Conservation (phyloP, 768 basidiomycete genomes). For the Suillus subalutaceus region DNA sequence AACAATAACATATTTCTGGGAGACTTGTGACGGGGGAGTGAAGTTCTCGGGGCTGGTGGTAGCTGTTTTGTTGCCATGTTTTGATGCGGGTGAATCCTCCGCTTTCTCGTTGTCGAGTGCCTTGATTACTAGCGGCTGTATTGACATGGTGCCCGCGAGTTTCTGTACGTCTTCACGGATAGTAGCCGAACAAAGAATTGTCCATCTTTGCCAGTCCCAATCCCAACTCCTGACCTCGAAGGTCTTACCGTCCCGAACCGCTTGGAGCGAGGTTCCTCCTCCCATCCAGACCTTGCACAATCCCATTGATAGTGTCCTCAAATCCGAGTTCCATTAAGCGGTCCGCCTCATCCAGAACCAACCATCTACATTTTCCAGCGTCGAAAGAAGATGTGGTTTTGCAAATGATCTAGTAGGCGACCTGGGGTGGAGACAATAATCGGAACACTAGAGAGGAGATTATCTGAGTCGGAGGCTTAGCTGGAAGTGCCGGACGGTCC, state of each 20-base stretch:
- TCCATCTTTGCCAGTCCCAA: slow-evolving; percentile 76
- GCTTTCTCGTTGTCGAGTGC: slow-evolving; percentile 54
- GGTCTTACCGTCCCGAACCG: slow-evolving; percentile 65
- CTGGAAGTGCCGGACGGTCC: slow-evolving; percentile 20
- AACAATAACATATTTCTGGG: slow-evolving; percentile 87
- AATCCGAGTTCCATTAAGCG: slow-evolving; percentile 98
- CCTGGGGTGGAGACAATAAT: slow-evolving; percentile 97
- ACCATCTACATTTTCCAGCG: slow-evolving; percentile 92
- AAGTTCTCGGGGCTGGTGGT: slow-evolving; percentile 44
- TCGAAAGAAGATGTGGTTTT: slow-evolving; percentile 94
- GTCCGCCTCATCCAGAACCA: slow-evolving; percentile 97
- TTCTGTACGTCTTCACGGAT: slow-evolving; percentile 95
- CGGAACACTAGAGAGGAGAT: slow-evolving; percentile 90
- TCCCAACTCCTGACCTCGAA: slow-evolving; percentile 85
- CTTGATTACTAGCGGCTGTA: slow-evolving; percentile 83
- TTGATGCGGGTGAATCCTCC: slow-evolving; percentile 14
- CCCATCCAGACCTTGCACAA: slow-evolving; percentile 85
- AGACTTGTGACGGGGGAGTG: slow-evolving; percentile 89
- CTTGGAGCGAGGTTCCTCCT: slow-evolving; percentile 66
- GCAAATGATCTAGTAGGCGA: slow-evolving; percentile 91
- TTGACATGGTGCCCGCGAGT: slow-evolving; percentile 80
- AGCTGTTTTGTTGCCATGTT: slow-evolving; percentile 23
- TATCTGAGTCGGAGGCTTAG: slow-evolving; percentile 52
- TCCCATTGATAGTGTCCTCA: slow-evolving; percentile 91
- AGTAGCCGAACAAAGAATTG: slow-evolving; percentile 95